Evolutionary conservation across 2,329 filamentous ascomycete genomes (phyloP).

Genomic region (Grosmannia penicillata): DNA sequence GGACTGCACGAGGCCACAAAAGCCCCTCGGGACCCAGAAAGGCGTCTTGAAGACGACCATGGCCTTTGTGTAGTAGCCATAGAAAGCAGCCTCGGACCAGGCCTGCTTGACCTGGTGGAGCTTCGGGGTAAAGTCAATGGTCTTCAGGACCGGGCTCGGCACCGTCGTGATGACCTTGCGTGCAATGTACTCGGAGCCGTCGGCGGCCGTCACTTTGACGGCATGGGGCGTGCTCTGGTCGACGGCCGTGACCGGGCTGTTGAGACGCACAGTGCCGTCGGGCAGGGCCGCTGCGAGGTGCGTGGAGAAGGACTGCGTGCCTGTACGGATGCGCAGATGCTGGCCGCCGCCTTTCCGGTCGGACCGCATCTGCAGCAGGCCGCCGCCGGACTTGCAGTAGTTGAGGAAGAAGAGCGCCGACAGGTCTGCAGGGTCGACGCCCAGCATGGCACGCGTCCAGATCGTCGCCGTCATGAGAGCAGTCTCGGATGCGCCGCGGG

Average conservation of each 20-base stretch:
- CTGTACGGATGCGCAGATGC: conserved; percentile 22
- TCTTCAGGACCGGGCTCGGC: conserved; percentile 5
- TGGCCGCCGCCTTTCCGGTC: conserved; percentile 37
- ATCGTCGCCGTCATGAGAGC: conserved; percentile 4
- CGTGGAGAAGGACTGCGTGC: conserved; percentile 22
- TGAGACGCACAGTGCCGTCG: background rate
- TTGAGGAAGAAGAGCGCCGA: conserved; percentile 38
- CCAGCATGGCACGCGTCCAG: conserved; percentile 19
- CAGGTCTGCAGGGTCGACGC: conserved; percentile 31
- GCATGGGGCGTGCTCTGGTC: background rate
- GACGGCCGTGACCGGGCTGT: background rate
- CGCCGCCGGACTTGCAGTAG: conserved; percentile 37
- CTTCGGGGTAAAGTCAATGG: conserved; percentile 29
- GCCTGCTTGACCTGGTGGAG: conserved; percentile 17
- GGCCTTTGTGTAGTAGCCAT: conserved; percentile 35
- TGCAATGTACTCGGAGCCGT: background rate
- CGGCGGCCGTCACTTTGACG: background rate
- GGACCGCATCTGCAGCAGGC: conserved; percentile 35
- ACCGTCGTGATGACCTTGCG: conserved; percentile 6
- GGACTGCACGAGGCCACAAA: conserved; percentile 23
- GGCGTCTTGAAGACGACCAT: conserved; percentile 26
- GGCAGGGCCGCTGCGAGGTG: conserved; percentile 2
- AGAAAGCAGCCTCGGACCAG: conserved; percentile 19
- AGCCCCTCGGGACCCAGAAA: conserved; percentile 22
- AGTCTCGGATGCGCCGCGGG: background rate